These are phyloP conservation scores for Rosa lucieae DNA, from an alignment of 306 rosid species.

Conservation along the genomic window DNA sequence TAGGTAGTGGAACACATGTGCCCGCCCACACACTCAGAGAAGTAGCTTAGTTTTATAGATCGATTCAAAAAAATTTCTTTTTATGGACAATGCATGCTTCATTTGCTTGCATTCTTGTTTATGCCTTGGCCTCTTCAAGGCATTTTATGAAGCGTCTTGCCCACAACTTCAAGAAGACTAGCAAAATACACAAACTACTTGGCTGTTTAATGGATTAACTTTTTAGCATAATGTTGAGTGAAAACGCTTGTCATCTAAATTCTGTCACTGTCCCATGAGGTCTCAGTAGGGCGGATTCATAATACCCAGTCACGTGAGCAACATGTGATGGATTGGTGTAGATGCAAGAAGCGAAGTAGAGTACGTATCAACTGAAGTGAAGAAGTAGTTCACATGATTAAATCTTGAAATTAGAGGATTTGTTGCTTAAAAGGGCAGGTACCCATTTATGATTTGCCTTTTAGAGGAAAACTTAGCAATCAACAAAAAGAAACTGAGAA, in stretches of 20 bases:
- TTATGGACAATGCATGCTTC: background rate
- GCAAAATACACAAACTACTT: background rate
- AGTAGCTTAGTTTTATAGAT: background rate
- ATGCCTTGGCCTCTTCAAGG: background rate
- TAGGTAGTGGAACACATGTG: background rate
- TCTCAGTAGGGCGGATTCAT: background rate
- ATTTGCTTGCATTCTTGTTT: background rate
- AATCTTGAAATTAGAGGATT: background rate
- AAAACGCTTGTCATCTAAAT: background rate
- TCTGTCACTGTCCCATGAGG: background rate
- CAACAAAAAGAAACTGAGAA: slow-evolving; percentile 22
- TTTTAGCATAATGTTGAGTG: background rate
- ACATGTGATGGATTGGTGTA: background rate
- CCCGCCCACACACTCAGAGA: background rate
- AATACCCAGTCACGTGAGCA: background rate
- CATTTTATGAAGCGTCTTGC: background rate
- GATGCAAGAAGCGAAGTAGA: background rate
- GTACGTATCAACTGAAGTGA: background rate
- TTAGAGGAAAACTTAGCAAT: slow-evolving; percentile 10
- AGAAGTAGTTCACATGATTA: background rate
- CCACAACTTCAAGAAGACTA: background rate
- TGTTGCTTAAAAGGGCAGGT: background rate
- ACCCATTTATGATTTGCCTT: slow-evolving; percentile 16
- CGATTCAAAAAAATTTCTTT: background rate
- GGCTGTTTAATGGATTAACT: background rate